Conservation (phyloP, 148 eudicot species). For the Selenicereus undatus region DNA sequence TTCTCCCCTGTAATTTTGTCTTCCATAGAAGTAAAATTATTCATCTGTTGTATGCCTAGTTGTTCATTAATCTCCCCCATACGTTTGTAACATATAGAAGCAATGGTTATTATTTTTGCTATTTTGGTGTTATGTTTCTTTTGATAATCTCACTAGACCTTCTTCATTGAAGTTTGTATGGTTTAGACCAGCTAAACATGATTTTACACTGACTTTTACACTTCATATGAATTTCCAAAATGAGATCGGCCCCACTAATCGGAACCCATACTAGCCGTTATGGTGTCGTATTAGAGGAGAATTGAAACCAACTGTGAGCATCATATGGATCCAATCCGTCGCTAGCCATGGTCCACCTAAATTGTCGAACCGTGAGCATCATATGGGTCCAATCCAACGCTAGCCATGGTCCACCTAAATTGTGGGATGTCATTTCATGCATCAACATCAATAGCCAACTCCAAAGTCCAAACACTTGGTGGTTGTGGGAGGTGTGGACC, state of each 20-base stretch:
- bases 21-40: conserved; percentile 9
- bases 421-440: conserved; percentile 11
- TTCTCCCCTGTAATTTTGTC: conserved; percentile 26
- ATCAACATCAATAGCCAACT: conserved; percentile 22
- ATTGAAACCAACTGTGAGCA: conserved; percentile 3
- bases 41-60: too few species aligned
- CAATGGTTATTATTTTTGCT: too few species aligned
- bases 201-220: too few species aligned
- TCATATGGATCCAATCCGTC: not conserved
- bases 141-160: too few species aligned
- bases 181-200: too few species aligned
- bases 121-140: too few species aligned
- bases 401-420: not conserved
- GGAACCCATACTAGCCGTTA: not conserved
- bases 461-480: not conserved
- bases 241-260: too few species aligned
- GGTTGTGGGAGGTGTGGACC: conserved; percentile 22
- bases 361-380: conserved; percentile 1
- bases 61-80: too few species aligned
- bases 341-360: not conserved
- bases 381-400: not conserved
- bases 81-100: too few species aligned
- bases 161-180: too few species aligned
- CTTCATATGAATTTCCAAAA: too few species aligned
- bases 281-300: conserved; percentile 9